These are phyloP conservation scores for Cicer judaicum DNA, from an alignment of 306 rosid species.

Conservation along the genomic window DNA sequence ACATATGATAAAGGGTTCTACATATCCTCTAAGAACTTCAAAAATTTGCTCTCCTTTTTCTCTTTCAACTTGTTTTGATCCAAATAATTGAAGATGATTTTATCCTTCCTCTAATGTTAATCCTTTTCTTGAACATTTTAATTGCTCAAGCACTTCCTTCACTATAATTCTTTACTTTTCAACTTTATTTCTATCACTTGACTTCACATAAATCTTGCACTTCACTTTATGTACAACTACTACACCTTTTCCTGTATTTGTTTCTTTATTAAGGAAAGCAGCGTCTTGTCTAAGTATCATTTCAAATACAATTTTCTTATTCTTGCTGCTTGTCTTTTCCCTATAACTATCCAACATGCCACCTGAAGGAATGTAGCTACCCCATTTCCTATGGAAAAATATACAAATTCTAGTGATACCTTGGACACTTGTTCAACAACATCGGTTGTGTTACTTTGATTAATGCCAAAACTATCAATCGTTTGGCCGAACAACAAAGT, in stretches of 20 bases:
- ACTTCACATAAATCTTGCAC: too few species aligned
- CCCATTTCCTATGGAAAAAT: slow-evolving; percentile 66
- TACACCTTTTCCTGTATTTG: slow-evolving; percentile 84
- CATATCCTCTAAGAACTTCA: too few species aligned
- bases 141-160: too few species aligned
- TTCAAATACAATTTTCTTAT: slow-evolving; percentile 83
- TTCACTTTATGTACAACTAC: too few species aligned
- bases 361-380: slow-evolving; percentile 83
- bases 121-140: too few species aligned
- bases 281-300: slow-evolving; percentile 86
- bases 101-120: too few species aligned
- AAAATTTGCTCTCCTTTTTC: too few species aligned
- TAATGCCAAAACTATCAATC: slow-evolving; percentile 65
- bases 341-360: slow-evolving; percentile 86
- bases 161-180: too few species aligned
- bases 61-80: too few species aligned
- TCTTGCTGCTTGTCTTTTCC: slow-evolving; percentile 92
- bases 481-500: slow-evolving; percentile 70
- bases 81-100: too few species aligned
- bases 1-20: too few species aligned
- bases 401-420: slow-evolving; percentile 67
- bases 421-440: slow-evolving; percentile 61
- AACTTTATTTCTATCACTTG: too few species aligned
- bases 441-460: slow-evolving; percentile 49
- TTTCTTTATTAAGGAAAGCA: slow-evolving; percentile 82